These are phyloP conservation scores for Trichoderma sp. DNA, from an alignment of 2,329 filamentous ascomycete species.

Conservation along the genomic window DNA sequence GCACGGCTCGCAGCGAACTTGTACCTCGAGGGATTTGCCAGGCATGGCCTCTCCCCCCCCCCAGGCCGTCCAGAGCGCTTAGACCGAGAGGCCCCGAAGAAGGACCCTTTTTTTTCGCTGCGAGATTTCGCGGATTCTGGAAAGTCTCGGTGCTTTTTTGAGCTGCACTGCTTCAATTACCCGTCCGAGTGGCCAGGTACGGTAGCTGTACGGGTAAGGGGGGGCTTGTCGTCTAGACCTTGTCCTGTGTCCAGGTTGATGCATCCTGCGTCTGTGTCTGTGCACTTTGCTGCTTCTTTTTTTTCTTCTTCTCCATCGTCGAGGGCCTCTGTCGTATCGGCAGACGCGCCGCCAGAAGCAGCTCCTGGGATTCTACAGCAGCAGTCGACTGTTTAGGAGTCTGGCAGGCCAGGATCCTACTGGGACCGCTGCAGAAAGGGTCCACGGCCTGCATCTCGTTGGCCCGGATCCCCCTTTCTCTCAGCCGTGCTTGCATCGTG, in stretches of 20 bases:
- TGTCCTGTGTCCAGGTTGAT: background rate
- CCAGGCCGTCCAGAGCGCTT: background rate
- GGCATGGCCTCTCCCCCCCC: background rate
- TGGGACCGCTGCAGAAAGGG: constrained; percentile 7
- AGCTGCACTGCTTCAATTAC: background rate
- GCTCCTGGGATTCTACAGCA: background rate
- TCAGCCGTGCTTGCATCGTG: background rate
- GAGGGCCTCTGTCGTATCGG: background rate
- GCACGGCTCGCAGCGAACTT: background rate
- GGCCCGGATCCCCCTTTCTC: background rate
- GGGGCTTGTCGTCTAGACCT: background rate
- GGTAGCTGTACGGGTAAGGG: background rate
- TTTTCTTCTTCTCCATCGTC: background rate
- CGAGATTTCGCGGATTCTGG: background rate
- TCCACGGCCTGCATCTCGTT: constrained; percentile 2
- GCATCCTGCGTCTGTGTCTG: background rate
- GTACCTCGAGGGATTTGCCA: background rate
- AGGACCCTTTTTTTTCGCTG: background rate
- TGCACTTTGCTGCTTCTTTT: background rate
- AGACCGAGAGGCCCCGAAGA: background rate
- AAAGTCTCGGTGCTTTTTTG: background rate
- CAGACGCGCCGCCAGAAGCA: constrained; percentile 7
- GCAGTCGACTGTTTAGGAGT: no score
- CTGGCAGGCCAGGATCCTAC: background rate
- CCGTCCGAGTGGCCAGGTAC: background rate